Evolutionary conservation across 805 yeast species (phyloP).

Genomic region (Yarrowia osloensis): DNA sequence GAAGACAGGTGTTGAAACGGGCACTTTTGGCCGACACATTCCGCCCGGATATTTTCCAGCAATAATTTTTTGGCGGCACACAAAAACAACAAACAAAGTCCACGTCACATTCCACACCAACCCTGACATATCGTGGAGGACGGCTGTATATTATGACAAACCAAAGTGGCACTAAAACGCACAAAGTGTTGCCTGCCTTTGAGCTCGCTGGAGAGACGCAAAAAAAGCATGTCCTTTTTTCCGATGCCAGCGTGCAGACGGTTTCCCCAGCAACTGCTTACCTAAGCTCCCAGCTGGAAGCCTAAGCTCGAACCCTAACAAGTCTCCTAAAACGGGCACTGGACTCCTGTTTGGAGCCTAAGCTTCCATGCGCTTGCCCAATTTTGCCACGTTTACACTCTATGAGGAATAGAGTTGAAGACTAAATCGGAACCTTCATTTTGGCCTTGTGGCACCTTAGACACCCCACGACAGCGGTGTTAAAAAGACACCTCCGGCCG

Average conservation of each 20-base stretch:
- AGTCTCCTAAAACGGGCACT: conserved; percentile 13
- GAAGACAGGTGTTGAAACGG: background rate
- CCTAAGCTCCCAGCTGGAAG: background rate
- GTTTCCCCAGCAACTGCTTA: conserved; percentile 2
- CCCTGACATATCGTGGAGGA: background rate
- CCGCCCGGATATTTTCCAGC: background rate
- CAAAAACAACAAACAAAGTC: background rate
- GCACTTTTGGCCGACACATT: background rate
- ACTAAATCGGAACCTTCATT: background rate
- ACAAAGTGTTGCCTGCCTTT: background rate
- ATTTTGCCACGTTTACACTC: conserved; percentile 27
- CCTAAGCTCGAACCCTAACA: background rate
- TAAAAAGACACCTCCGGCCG: background rate
- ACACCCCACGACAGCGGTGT: too few relatives aligned
- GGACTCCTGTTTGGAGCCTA: conserved; percentile 11
- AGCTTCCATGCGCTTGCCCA: conserved; percentile 30
- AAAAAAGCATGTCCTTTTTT: too few relatives aligned
- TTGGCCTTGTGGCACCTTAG: background rate
- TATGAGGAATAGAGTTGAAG: background rate
- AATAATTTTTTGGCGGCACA: background rate
- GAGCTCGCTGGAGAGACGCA: too few relatives aligned
- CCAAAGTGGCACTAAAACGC: background rate
- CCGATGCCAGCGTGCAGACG: too few relatives aligned
- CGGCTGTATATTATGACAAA: background rate
- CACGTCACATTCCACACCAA: background rate